Evolutionary conservation across 768 basidiomycete species (phyloP).

Genomic region (Chalciporus sphaerocephalus): DNA sequence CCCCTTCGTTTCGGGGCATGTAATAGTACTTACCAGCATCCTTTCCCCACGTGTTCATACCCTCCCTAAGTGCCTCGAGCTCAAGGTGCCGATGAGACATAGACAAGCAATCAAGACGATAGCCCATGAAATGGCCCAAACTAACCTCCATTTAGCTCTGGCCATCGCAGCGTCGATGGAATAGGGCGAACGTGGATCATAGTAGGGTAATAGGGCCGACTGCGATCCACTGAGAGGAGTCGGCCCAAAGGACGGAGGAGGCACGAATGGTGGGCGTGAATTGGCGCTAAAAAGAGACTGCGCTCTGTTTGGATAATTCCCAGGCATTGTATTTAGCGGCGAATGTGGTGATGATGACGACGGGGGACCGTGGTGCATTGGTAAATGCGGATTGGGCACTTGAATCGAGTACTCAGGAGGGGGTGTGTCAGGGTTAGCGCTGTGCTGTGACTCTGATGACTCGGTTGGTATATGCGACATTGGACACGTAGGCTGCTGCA

Average conservation of each 20-base stretch:
- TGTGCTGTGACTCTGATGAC: constrained; percentile 14
- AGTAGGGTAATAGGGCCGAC: constrained; percentile 36
- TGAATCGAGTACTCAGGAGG: constrained; percentile 28
- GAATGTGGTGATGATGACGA: constrained; percentile 21
- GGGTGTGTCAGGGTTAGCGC: constrained; percentile 26
- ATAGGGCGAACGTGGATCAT: constrained; percentile 41
- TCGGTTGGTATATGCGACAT: constrained; percentile 9
- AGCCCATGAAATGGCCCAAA: constrained; percentile 39
- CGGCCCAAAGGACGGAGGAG: constrained; percentile 32
- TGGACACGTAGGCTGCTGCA: neutral
- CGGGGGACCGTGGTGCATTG: constrained; percentile 9
- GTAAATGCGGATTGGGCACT: constrained; percentile 6
- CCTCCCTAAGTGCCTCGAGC: constrained; percentile 14
- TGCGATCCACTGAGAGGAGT: constrained; percentile 38
- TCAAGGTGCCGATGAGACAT: constrained; percentile 26
- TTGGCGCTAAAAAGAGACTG: constrained; percentile 18
- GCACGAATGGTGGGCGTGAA: constrained; percentile 12
- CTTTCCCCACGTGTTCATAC: neutral
- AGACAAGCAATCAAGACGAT: constrained; percentile 30
- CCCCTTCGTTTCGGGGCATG: neutral
- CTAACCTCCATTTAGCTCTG: constrained; percentile 43
- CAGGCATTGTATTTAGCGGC: constrained; percentile 9
- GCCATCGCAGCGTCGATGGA: constrained; percentile 34
- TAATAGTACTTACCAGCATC: neutral
- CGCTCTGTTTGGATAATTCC: constrained; percentile 10